Evolutionary conservation across 1,139 yeast species (phyloP), one percentile per base, ranked within the genome.

Genomic region (Blastobotrys aristatus): DNA sequence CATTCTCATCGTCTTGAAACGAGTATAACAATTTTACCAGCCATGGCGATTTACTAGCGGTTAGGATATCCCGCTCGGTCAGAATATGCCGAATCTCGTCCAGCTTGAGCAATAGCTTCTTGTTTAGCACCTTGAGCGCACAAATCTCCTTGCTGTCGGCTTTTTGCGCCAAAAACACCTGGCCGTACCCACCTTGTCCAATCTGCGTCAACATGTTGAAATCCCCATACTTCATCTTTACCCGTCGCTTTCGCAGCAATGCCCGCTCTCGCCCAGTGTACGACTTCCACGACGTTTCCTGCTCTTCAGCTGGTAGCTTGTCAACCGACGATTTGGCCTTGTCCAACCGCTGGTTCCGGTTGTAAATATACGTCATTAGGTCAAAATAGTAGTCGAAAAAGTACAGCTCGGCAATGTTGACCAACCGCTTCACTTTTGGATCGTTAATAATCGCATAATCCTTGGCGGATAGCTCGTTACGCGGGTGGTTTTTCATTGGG

Each of bases 121-220:
- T 94, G 66, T 89, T 90, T 62, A 94, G 76, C 18, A 92, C 87
- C 65, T 94, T 94, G 59, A 94, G 75, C 1, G 99, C 99, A 68
- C 97, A 92, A 42, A 94, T 84, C 68, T 94, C 99, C 57, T 84
- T 80, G 4, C 97, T 89, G 62, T 94, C 99, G 57, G 83, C 83
- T 72, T 94, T 94, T 57, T 92, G 79, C 0, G 99, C 97, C 56
- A 94, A 72, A 60, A 87, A 94, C 16, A 94, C 98, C 55, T 69
- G 96, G 21, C 99, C 99, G 63, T 94, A 94, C 2, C 99, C 98
- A 62, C 99, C 99, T 72, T 94, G 98, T 22, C 99, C 98, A 31
- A 94, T 97, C 70, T 94, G 98, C 2, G 98, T 92, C 53, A 94
- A 82, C 74, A 90, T 87, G 65, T 89, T 94, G 65, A 94, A 94